phyloP scores from a whole-genome alignment of 257 asterid genomes.

The Solanum medicagineum region DNA sequence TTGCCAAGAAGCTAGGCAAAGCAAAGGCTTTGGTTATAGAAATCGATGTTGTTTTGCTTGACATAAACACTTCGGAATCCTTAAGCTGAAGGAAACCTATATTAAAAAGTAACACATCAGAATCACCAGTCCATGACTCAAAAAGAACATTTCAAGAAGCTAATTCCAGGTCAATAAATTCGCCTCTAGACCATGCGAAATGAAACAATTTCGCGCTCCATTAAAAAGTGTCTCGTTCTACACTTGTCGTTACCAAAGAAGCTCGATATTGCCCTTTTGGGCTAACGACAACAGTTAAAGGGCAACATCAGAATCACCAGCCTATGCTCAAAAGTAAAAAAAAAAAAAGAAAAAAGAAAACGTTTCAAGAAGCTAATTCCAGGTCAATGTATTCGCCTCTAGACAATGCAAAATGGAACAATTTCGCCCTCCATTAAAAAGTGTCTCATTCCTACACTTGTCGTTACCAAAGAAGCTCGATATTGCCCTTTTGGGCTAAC shows the following conservation, averaged over 20 bases:
- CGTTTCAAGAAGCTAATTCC: not conserved
- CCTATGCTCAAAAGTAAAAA: not conserved
- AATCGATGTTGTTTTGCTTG: slow-evolving; percentile 18
- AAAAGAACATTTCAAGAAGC: not conserved
- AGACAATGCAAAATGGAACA: not conserved
- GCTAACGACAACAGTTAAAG: not conserved
- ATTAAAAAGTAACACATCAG: not conserved
- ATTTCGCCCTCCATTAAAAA: not conserved
- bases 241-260: not conserved
- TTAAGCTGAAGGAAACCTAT: slow-evolving; percentile 66
- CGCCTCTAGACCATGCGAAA: not conserved
- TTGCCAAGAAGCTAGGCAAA: slow-evolving; percentile 27
- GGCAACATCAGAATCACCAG: not conserved
- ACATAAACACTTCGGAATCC: slow-evolving; percentile 35
- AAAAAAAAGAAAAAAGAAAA: not conserved
- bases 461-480: not conserved
- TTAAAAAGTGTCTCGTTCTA: not conserved
- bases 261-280: no score
- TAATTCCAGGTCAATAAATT: not conserved
- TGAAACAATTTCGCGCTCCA: not conserved
- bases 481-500: no score
- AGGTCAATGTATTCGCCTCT: not conserved
- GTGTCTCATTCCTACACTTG: not conserved
- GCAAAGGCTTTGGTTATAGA: slow-evolving; percentile 11
- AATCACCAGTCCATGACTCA: not conserved